A percentile compares a stretch with the other conserved stretches of the same genome.
These are phyloP conservation scores for Penicillium paradoxum DNA, from an alignment of 495 filamentous ascomycete species.

Conservation along the genomic window DNA sequence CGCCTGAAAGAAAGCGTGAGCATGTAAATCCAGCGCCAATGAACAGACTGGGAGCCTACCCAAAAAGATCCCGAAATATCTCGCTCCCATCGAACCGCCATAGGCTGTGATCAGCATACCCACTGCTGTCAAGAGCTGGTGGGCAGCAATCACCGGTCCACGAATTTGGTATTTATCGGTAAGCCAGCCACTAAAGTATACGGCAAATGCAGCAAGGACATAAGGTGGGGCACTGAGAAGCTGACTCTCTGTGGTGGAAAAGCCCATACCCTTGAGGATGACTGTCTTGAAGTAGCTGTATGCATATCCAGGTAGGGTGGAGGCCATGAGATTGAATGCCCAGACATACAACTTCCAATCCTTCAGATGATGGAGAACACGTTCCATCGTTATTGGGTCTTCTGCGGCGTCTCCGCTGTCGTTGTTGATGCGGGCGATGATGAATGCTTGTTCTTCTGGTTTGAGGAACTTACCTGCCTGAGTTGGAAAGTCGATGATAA, in stretches of 20 bases:
- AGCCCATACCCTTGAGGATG: background rate
- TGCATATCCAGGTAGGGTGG: background rate
- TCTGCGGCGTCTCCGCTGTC: background rate
- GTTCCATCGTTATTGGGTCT: background rate
- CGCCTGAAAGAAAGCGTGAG: background rate
- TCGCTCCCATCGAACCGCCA: background rate
- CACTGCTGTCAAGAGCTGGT: background rate
- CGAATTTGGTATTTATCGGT: constrained; percentile 1
- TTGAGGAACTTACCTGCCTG: background rate
- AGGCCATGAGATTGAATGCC: constrained; percentile 2
- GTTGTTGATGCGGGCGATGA: background rate
- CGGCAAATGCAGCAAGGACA: background rate
- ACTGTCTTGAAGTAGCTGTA: constrained; percentile 1
- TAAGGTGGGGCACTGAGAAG: constrained; percentile 1
- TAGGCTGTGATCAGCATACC: constrained; percentile 1
- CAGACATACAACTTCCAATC: constrained; percentile 1
- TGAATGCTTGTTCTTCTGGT: background rate
- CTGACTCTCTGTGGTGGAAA: background rate
- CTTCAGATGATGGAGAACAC: background rate
- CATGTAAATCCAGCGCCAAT: background rate
- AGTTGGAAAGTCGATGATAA: background rate
- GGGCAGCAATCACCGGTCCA: background rate
- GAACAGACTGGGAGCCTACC: background rate
- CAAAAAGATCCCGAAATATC: background rate
- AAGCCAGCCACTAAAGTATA: background rate